A percentile compares a stretch with the other conserved stretches of the same genome.
Conservation (phyloP, 768 basidiomycete genomes). For the Lyophyllum decastes region DNA sequence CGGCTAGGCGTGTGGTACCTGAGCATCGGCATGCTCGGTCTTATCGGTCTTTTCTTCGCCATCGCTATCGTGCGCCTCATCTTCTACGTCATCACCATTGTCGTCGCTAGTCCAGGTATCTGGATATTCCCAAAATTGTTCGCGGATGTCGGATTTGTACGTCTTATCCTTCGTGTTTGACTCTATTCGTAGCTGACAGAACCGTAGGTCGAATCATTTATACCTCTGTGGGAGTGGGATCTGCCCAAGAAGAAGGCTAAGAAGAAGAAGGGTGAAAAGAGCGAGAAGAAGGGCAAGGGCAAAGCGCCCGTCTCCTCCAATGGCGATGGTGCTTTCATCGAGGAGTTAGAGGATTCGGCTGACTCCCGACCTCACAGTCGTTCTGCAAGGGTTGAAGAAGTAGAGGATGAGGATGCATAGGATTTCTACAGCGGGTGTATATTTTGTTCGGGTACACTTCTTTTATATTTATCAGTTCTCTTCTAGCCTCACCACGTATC, state of each 20-base stretch:
- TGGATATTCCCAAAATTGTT: conserved; percentile 99
- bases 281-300: conserved; percentile 45
- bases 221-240: conserved; percentile 98
- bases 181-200: background rate
- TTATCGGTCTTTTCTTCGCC: conserved; percentile 88
- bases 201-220: conserved; percentile 92
- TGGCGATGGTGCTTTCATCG: conserved; percentile 43
- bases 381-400: conserved; percentile 48
- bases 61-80: conserved; percentile 90
- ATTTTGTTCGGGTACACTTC: conserved; percentile 1
- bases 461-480: conserved; percentile 3
- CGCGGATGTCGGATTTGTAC: conserved; percentile 96
- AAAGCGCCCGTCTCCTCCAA: conserved; percentile 42
- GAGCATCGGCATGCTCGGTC: conserved; percentile 81
- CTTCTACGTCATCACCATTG: conserved; percentile 89
- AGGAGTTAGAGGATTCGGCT: conserved; percentile 47
- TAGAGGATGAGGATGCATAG: conserved; percentile 41
- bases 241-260: conserved; percentile 74
- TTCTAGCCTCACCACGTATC: background rate
- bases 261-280: conserved; percentile 65
- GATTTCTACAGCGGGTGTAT: conserved; percentile 10
- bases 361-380: conserved; percentile 43
- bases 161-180: conserved; percentile 38
- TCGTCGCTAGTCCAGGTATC: conserved; percentile 87
- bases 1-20: conserved; percentile 96